phyloP scores from a whole-genome alignment of 2,329 filamentous ascomycete genomes.

The Calonectria leucothoes region DNA sequence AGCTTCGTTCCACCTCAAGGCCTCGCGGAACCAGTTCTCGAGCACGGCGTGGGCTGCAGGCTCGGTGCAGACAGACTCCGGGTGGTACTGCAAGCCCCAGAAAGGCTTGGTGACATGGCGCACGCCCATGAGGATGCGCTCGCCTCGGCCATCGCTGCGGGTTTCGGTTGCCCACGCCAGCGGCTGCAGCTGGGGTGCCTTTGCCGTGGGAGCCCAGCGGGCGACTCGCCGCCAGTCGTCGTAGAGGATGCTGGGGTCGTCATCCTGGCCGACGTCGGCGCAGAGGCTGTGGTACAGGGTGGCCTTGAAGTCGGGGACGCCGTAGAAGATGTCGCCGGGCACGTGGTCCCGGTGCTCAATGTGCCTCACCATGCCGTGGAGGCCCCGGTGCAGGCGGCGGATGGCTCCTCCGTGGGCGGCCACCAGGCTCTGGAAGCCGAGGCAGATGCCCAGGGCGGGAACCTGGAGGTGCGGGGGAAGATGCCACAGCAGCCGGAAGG shows the following conservation, averaged over 20 bases:
- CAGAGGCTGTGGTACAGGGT: constrained; percentile 81
- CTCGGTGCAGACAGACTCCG: constrained; percentile 88
- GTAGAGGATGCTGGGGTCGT: constrained; percentile 21
- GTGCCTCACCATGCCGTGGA: constrained; percentile 83
- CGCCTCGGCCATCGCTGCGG: constrained; percentile 49
- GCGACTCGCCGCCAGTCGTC: constrained; percentile 29
- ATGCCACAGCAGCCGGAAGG: constrained; percentile 82
- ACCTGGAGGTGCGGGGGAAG: constrained; percentile 69
- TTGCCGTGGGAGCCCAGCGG: constrained; percentile 53
- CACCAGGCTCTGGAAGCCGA: constrained; percentile 88
- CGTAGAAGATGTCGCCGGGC: constrained; percentile 71
- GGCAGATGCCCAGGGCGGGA: constrained; percentile 88
- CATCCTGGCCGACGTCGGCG: constrained; percentile 64
- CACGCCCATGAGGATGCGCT: constrained; percentile 80
- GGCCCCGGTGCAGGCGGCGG: constrained; percentile 74
- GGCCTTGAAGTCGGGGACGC: constrained; percentile 70
- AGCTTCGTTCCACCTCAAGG: constrained; percentile 68
- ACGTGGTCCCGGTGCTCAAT: constrained; percentile 66
- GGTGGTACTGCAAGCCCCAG: constrained; percentile 92
- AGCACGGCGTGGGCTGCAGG: constrained; percentile 73
- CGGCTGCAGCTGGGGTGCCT: constrained; percentile 60
- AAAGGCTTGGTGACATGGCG: constrained; percentile 77
- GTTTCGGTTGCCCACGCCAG: constrained; percentile 72
- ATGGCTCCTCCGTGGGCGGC: constrained; percentile 75
- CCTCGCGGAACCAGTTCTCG: constrained; percentile 79